These are phyloP conservation scores for Geranomyces michiganensis DNA, from an alignment of 192 early-diverging fungal genomes.

Conservation along the genomic window DNA sequence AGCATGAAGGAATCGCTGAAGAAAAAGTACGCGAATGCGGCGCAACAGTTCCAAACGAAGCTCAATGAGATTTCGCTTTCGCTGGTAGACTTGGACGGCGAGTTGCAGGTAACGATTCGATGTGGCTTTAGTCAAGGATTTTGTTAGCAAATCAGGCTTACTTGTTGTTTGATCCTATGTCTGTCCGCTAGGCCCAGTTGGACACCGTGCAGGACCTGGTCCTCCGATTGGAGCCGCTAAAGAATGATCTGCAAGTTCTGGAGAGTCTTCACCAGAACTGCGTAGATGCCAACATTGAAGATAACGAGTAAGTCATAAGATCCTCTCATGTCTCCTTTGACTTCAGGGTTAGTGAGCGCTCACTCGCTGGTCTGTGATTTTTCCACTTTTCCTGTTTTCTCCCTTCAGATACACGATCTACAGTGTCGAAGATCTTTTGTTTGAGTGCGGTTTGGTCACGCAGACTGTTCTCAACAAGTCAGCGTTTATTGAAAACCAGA, in stretches of 20 bases:
- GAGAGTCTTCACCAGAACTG: slow-evolving; percentile 70
- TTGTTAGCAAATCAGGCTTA: not conserved
- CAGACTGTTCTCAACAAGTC: slow-evolving; percentile 61
- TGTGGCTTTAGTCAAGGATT: not conserved
- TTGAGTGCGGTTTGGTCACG: slow-evolving; percentile 79
- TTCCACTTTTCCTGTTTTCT: slow-evolving; percentile 31
- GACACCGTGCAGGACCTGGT: slow-evolving; percentile 63
- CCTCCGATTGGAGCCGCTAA: slow-evolving; percentile 39
- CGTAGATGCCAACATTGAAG: slow-evolving; percentile 82
- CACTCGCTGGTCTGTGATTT: not conserved
- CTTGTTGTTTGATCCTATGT: not conserved
- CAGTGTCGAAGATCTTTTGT: slow-evolving; percentile 85
- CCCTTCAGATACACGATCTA: slow-evolving; percentile 83
- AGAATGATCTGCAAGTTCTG: slow-evolving; percentile 49
- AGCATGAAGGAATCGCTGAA: slow-evolving; percentile 82
- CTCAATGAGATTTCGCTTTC: slow-evolving; percentile 71
- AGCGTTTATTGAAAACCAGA: slow-evolving; percentile 94
- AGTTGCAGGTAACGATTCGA: slow-evolving; percentile 63
- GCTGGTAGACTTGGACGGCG: slow-evolving; percentile 74
- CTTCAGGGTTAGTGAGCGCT: too few species aligned
- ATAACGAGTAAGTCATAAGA: slow-evolving; percentile 30
- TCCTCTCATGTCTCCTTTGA: too few species aligned
- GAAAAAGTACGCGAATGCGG: slow-evolving; percentile 78
- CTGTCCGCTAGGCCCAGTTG: slow-evolving; percentile 61
- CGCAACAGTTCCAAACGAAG: slow-evolving; percentile 76